These are phyloP conservation scores for Rubia peregrina DNA, from an alignment of 305 asterid species.

Conservation along the genomic window DNA sequence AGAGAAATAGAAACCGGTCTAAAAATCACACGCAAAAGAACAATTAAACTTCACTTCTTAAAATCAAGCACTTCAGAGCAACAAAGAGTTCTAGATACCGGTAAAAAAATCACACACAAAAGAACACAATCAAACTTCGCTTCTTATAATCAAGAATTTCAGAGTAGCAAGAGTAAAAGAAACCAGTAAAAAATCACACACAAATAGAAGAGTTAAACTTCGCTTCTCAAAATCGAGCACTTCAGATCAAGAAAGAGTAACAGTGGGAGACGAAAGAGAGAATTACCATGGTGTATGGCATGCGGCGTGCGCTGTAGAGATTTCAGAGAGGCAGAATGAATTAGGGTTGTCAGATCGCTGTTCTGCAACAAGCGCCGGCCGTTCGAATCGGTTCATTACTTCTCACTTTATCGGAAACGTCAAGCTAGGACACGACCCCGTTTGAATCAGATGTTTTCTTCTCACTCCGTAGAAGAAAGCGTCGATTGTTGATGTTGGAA, in stretches of 20 bases:
- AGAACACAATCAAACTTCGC: not conserved
- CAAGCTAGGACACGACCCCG: no score
- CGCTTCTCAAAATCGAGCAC: no score
- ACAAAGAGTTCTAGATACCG: not conserved
- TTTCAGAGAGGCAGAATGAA: not conserved
- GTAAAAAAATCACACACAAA: conserved; percentile 9
- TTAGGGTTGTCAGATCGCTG: not conserved
- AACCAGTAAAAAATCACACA: conserved; percentile 13
- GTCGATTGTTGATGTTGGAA: no score
- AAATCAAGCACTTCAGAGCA: no score
- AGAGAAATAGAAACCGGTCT: conserved; percentile 4
- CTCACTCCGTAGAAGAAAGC: no score
- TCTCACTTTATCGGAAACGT: no score
- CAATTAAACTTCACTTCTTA: not conserved
- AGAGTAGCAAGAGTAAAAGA: not conserved
- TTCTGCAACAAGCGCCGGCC: no score
- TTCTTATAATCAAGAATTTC: no score
- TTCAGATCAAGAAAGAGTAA: not conserved
- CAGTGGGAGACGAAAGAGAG: not conserved
- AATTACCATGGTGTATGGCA: not conserved
- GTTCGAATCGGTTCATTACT: no score
- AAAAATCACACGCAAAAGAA: not conserved
- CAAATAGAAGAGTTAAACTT: not conserved
- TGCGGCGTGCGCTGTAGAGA: not conserved
- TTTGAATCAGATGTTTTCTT: no score